Conservation (phyloP, 192 early-diverging fungal species). For the Backusella mclennaniae region DNA sequence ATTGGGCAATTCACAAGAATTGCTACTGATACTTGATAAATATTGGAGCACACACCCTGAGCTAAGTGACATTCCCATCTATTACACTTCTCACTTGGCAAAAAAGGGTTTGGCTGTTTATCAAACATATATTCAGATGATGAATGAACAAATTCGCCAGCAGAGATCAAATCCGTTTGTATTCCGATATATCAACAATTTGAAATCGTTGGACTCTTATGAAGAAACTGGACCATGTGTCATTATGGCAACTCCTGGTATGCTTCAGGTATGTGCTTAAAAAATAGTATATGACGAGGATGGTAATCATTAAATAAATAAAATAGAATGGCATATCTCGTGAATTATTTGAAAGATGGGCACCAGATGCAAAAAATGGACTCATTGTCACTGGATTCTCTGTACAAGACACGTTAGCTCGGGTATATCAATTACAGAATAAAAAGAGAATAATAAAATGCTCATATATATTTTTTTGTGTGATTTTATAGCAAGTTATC, state of each 20-base stretch:
- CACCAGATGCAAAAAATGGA: slow-evolving; percentile 86
- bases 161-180: slow-evolving; percentile 93
- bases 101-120: slow-evolving; percentile 97
- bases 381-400: slow-evolving; percentile 96
- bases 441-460: slow-evolving; percentile 13
- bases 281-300: neutral
- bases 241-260: slow-evolving; percentile 97
- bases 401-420: slow-evolving; percentile 92
- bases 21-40: slow-evolving; percentile 95
- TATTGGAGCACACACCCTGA: slow-evolving; percentile 92
- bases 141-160: slow-evolving; percentile 91
- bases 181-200: slow-evolving; percentile 91
- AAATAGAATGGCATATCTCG: slow-evolving; percentile 83
- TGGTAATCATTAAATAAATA: no score
- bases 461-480: neutral
- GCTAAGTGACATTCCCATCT: slow-evolving; percentile 88
- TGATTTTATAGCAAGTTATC: slow-evolving; percentile 47
- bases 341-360: slow-evolving; percentile 96
- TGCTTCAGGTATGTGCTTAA: slow-evolving; percentile 73
- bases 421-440: slow-evolving; percentile 40
- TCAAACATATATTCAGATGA: slow-evolving; percentile 96
- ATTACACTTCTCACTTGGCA: slow-evolving; percentile 91
- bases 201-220: slow-evolving; percentile 81
- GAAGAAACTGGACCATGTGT: slow-evolving; percentile 97
- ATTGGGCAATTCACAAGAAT: slow-evolving; percentile 93